Percentiles rank a stretch among this genome's conserved stretches.
These are phyloP conservation scores for Wallemia mellicola DNA, from an alignment of 1,284 basidiomycete genomes.

Conservation along the genomic window DNA sequence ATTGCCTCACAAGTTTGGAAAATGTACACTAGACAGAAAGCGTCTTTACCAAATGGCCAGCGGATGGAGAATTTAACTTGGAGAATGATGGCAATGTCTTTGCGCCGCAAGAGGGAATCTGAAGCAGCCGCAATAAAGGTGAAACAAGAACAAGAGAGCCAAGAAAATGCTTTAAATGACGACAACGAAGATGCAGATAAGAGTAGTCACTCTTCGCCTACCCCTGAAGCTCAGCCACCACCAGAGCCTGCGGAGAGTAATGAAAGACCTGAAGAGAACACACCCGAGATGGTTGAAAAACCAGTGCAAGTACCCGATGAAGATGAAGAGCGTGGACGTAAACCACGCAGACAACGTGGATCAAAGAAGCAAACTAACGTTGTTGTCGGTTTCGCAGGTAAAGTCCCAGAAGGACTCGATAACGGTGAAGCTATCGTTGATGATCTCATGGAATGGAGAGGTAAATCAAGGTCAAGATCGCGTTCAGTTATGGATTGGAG, in stretches of 20 bases:
- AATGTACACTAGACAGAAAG: slow-evolving; percentile 73
- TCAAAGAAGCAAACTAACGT: slow-evolving; percentile 5
- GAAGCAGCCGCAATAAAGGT: slow-evolving; percentile 4
- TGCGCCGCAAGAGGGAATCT: slow-evolving; percentile 39
- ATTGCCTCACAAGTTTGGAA: slow-evolving; percentile 88
- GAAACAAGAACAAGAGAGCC: background rate
- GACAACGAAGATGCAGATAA: background rate
- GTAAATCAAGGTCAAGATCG: slow-evolving; percentile 14
- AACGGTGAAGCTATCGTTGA: slow-evolving; percentile 4
- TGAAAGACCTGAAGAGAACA: background rate
- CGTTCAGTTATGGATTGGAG: slow-evolving; percentile 64
- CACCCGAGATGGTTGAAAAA: background rate
- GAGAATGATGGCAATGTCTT: slow-evolving; percentile 85
- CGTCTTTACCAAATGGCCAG: slow-evolving; percentile 59
- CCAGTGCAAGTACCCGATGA: background rate
- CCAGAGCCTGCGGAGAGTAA: background rate
- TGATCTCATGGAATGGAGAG: slow-evolving; percentile 13
- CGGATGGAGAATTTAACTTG: slow-evolving; percentile 93
- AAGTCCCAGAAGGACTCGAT: slow-evolving; percentile 24
- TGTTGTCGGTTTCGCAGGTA: background rate
- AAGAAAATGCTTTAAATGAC: too few relatives aligned
- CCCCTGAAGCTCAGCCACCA: background rate
- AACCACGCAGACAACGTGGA: slow-evolving; percentile 4
- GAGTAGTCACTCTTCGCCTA: background rate
- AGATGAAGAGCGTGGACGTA: background rate